Evolutionary conservation across 164 flowering plant genomes (phyloP).

Genomic region (Macadamia tetraphylla): DNA sequence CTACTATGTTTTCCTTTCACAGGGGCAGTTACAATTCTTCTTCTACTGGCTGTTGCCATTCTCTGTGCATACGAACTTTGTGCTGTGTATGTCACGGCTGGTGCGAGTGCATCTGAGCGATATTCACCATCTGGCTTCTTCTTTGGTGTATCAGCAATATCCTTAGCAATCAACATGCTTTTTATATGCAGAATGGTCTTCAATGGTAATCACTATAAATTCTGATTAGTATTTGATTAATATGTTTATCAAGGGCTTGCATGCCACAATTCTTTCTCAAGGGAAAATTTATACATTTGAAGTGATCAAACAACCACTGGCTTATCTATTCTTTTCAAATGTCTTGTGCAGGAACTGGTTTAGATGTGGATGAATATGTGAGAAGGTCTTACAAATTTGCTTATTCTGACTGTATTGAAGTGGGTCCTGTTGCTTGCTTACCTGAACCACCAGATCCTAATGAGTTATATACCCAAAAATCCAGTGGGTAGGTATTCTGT

Average conservation of each 20-base stretch:
- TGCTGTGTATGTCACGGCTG: slow-evolving; percentile 94
- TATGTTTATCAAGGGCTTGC: neutral
- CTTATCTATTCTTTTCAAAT: neutral
- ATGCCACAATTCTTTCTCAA: neutral
- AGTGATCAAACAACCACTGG: neutral
- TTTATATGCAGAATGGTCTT: slow-evolving; percentile 98
- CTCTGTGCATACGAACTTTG: slow-evolving; percentile 97
- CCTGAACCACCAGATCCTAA: slow-evolving; percentile 96
- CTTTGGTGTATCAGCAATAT: slow-evolving; percentile 97
- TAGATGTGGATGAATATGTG: slow-evolving; percentile 97
- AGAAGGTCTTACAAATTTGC: slow-evolving; percentile 93
- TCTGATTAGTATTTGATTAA: neutral
- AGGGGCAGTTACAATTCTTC: slow-evolving; percentile 98
- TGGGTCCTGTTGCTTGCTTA: slow-evolving; percentile 82
- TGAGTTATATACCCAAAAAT: slow-evolving; percentile 81
- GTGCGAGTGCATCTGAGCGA: slow-evolving; percentile 66
- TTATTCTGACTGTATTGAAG: slow-evolving; percentile 93
- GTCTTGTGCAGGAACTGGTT: slow-evolving; percentile 65
- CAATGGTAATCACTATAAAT: slow-evolving; percentile 53
- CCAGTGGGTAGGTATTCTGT: slow-evolving; percentile 58
- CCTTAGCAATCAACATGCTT: slow-evolving; percentile 97
- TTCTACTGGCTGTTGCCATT: slow-evolving; percentile 83
- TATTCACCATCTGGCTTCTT: slow-evolving; percentile 99
- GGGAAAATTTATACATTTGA: neutral
- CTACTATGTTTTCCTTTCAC: slow-evolving; percentile 17